Evolutionary conservation across 179 eudicot species (phyloP).

Genomic region (Gypsophila paniculata): DNA sequence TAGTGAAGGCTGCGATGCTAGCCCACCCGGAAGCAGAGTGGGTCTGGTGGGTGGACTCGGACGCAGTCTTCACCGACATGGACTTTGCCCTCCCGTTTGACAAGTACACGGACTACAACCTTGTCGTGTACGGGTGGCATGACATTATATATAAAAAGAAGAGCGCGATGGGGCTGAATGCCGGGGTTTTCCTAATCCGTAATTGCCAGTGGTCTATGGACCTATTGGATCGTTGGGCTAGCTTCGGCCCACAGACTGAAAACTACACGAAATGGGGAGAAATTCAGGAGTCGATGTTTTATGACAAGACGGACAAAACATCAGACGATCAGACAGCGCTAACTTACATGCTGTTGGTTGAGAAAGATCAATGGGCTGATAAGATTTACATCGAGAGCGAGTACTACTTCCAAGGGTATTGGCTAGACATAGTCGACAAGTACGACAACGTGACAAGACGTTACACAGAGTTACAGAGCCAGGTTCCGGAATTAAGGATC

Average conservation of each 20-base stretch:
- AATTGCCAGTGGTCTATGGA: conserved; percentile 67
- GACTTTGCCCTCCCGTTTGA: conserved; percentile 42
- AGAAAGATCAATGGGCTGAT: conserved; percentile 32
- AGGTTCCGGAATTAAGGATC: conserved; percentile 24
- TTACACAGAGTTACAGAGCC: conserved; percentile 24
- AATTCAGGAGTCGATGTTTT: conserved; percentile 24
- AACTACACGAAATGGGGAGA: conserved; percentile 41
- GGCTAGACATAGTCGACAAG: conserved; percentile 32
- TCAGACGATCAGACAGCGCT: conserved; percentile 55
- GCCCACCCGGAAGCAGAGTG: conserved; percentile 55
- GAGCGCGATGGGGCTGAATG: conserved; percentile 51
- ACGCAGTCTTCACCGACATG: conserved; percentile 53
- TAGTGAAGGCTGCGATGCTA: conserved; percentile 39
- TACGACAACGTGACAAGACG: conserved; percentile 26
- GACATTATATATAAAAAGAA: conserved; percentile 30
- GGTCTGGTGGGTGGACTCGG: conserved; percentile 55
- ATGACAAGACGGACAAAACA: conserved; percentile 39
- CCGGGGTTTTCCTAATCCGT: conserved; percentile 48
- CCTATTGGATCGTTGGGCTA: conserved; percentile 40
- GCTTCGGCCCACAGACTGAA: conserved; percentile 44
- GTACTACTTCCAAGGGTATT: conserved; percentile 45
- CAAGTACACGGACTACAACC: conserved; percentile 34
- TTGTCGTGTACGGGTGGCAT: conserved; percentile 46
- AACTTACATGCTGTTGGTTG: conserved; percentile 31
- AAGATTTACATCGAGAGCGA: conserved; percentile 38